These are phyloP conservation scores for Talaromyces proteolyticus DNA, from an alignment of 495 filamentous ascomycete species.

Conservation along the genomic window DNA sequence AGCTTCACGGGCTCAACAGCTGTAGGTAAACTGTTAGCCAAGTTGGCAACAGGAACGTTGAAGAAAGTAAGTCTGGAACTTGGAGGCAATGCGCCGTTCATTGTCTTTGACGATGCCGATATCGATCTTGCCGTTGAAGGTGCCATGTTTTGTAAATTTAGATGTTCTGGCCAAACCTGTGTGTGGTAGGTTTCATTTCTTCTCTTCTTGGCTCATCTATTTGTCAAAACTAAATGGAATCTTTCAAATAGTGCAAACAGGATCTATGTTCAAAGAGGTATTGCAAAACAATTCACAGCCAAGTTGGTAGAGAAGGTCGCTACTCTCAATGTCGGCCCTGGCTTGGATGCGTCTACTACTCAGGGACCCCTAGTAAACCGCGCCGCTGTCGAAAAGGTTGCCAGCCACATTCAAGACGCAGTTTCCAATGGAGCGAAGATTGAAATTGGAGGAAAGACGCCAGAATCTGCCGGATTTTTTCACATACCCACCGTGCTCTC, in stretches of 20 bases:
- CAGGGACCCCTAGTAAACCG: slow-evolving; percentile 83
- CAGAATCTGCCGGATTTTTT: slow-evolving; percentile 60
- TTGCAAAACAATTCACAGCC: slow-evolving; percentile 71
- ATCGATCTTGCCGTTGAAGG: slow-evolving; percentile 71
- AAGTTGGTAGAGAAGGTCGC: slow-evolving; percentile 70
- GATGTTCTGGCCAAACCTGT: slow-evolving; percentile 83
- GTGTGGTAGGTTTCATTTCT: slow-evolving; percentile 69
- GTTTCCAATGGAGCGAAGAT: slow-evolving; percentile 67
- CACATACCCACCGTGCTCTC: slow-evolving; percentile 65
- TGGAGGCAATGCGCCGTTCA: slow-evolving; percentile 88
- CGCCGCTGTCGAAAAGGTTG: slow-evolving; percentile 68
- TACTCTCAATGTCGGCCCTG: slow-evolving; percentile 69
- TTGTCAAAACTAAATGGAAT: slow-evolving; percentile 66
- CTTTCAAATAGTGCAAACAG: slow-evolving; percentile 64
- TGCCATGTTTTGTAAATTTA: slow-evolving; percentile 75
- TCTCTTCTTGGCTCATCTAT: too few species aligned
- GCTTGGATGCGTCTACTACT: slow-evolving; percentile 63
- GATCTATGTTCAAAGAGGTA: slow-evolving; percentile 71
- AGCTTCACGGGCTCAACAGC: slow-evolving; percentile 26
- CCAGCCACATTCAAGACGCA: slow-evolving; percentile 73
- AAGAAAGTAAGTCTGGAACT: slow-evolving; percentile 86
- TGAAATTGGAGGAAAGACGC: slow-evolving; percentile 60
- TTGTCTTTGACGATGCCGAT: slow-evolving; percentile 84
- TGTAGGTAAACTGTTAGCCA: slow-evolving; percentile 18
- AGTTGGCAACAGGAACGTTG: slow-evolving; percentile 55